A percentile compares a stretch with the other conserved stretches of the same genome.
Evolutionary conservation across 2,329 filamentous ascomycete species (phyloP).

Genomic region (Apiospora hydei): DNA sequence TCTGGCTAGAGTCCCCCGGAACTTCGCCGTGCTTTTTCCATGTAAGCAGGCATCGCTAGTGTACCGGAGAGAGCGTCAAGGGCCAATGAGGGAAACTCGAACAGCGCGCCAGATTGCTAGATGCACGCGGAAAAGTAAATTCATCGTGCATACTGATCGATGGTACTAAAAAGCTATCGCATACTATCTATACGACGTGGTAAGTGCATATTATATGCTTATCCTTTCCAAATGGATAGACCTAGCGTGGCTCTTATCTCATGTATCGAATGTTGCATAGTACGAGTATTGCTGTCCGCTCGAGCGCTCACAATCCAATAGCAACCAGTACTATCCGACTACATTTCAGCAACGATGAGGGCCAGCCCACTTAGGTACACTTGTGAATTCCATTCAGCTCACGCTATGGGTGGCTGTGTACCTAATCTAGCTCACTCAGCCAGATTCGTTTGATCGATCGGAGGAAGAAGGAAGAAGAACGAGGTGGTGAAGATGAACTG

Average conservation of each 20-base stretch:
- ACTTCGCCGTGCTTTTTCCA: not conserved
- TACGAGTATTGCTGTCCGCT: too few relatives aligned
- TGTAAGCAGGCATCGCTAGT: slow-evolving; percentile 1
- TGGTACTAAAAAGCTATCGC: not conserved
- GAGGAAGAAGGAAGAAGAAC: not conserved
- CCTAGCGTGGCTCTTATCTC: too few relatives aligned
- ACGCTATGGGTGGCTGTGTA: too few relatives aligned
- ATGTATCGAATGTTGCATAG: too few relatives aligned
- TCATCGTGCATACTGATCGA: not conserved
- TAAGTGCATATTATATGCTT: not conserved
- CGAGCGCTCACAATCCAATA: too few relatives aligned
- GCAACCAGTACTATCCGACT: too few relatives aligned
- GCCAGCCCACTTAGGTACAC: too few relatives aligned
- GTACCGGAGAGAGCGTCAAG: not conserved
- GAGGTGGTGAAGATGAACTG: not conserved
- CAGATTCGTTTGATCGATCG: not conserved
- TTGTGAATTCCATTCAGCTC: too few relatives aligned
- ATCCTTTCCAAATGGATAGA: not conserved
- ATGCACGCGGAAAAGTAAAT: not conserved
- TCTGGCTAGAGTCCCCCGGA: not conserved
- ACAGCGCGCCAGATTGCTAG: not conserved
- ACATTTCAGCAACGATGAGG: too few relatives aligned
- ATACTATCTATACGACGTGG: not conserved
- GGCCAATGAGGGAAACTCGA: not conserved
- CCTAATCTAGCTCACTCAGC: too few relatives aligned